phyloP scores from a whole-genome alignment of 768 basidiomycete genomes.

The Chalciporus chontae region DNA sequence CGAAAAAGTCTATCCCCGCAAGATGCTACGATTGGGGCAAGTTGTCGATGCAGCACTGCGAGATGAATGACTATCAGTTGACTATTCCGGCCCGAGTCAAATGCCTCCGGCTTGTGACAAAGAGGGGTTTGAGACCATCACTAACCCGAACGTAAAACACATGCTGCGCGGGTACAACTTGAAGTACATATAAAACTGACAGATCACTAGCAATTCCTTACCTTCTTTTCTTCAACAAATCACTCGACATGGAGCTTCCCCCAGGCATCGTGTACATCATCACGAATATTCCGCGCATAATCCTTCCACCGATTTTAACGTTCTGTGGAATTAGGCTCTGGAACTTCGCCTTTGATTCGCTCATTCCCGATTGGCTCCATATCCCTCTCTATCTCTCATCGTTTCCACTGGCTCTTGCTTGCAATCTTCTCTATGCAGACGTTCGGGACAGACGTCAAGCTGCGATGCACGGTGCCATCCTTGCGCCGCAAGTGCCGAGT shows the following conservation, averaged over 20 bases:
- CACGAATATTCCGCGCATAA: slow-evolving; percentile 23
- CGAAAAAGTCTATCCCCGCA: no score
- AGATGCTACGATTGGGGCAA: no score
- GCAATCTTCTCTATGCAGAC: slow-evolving; percentile 13
- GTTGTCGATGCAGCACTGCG: no score
- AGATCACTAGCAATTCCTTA: not conserved
- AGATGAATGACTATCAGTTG: no score
- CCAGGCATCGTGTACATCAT: slow-evolving; percentile 31
- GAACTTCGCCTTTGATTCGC: slow-evolving; percentile 2
- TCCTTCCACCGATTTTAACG: slow-evolving; percentile 15
- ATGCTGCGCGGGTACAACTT: no score
- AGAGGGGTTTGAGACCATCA: no score
- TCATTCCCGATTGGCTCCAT: slow-evolving; percentile 16
- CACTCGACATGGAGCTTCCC: slow-evolving; percentile 27
- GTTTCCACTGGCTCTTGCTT: slow-evolving; percentile 21
- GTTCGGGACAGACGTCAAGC: slow-evolving; percentile 12
- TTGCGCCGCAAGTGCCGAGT: slow-evolving; percentile 33
- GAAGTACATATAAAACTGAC: no score
- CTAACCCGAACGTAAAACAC: no score
- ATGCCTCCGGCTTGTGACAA: no score
- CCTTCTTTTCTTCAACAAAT: not conserved
- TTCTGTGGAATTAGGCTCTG: slow-evolving; percentile 15
- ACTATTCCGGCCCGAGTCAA: no score
- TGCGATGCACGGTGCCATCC: slow-evolving; percentile 23
- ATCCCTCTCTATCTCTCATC: slow-evolving; percentile 18